phyloP scores from a whole-genome alignment of 805 yeast species.

The Candida xiaguanensis region DNA sequence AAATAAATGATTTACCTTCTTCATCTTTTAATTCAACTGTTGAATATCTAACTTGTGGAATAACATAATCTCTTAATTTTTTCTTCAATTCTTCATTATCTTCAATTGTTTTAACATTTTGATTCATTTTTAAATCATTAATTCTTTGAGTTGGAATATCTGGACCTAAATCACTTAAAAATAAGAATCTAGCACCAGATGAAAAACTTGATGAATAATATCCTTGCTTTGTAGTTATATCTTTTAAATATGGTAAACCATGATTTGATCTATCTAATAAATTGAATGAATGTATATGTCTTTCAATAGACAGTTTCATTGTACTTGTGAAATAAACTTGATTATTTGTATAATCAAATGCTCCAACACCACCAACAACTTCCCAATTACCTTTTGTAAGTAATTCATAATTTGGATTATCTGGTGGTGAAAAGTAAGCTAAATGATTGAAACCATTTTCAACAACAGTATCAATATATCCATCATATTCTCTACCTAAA shows the following conservation, averaged over 20 bases:
- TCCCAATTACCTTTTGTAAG: constrained; percentile 82
- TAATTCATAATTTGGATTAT: constrained; percentile 41
- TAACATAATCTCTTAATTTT: constrained; percentile 40
- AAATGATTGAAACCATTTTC: constrained; percentile 66
- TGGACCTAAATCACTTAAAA: constrained; percentile 77
- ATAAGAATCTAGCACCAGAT: constrained; percentile 67
- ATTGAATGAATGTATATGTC: constrained; percentile 74
- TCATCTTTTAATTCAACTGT: constrained; percentile 50
- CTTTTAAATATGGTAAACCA: constrained; percentile 46
- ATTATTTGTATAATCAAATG: constrained; percentile 47
- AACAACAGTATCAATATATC: constrained; percentile 76
- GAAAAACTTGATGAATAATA: constrained; percentile 75
- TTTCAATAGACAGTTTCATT: constrained; percentile 70
- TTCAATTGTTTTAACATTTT: constrained; percentile 40
- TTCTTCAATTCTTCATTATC: constrained; percentile 42
- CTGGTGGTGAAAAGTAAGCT: constrained; percentile 77
- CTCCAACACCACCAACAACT: constrained; percentile 66
- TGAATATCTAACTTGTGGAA: constrained; percentile 57
- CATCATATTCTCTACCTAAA: constrained; percentile 40
- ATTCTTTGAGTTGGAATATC: constrained; percentile 74
- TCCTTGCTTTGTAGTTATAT: constrained; percentile 47
- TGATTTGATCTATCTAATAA: constrained; percentile 38
- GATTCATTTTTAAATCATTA: constrained; percentile 36
- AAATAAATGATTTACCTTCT: constrained; percentile 42
- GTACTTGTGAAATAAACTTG: constrained; percentile 67